phyloP scores from a whole-genome alignment of 352 stramenopile species.

The Globisporangium okanoganense region DNA sequence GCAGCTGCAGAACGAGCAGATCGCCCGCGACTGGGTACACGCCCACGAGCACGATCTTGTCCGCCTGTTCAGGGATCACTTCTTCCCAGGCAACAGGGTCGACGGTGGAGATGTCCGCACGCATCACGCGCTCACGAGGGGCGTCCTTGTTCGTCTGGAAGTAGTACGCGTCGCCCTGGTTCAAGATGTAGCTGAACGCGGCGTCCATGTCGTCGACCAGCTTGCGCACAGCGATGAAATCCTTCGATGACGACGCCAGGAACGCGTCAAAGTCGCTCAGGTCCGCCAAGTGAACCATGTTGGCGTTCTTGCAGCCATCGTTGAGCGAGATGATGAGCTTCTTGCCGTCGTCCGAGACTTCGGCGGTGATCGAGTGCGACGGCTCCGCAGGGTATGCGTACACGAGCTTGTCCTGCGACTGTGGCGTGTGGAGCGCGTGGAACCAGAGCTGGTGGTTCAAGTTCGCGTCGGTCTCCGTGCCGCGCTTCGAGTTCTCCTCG shows the following conservation, averaged over 20 bases:
- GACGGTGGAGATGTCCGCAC: constrained; percentile 21
- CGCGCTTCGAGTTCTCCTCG: constrained; percentile 43
- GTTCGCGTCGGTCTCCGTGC: constrained; percentile 77
- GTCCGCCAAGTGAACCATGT: constrained; percentile 81
- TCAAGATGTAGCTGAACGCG: constrained; percentile 83
- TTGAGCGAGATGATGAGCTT: constrained; percentile 70
- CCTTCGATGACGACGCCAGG: constrained; percentile 25
- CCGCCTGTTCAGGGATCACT: constrained; percentile 77
- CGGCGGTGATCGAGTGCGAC: constrained; percentile 57
- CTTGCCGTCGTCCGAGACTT: constrained; percentile 79
- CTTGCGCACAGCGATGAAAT: constrained; percentile 56
- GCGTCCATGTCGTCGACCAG: constrained; percentile 86
- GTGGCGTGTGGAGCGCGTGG: constrained; percentile 64
- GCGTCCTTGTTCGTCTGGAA: constrained; percentile 85
- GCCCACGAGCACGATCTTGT: constrained; percentile 68
- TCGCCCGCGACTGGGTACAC: constrained; percentile 64
- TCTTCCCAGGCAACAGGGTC: constrained; percentile 55
- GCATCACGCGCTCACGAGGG: constrained; percentile 72
- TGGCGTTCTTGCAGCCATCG: constrained; percentile 88
- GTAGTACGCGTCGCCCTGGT: constrained; percentile 85
- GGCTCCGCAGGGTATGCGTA: constrained; percentile 74
- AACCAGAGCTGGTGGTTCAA: constrained; percentile 83
- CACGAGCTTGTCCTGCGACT: constrained; percentile 70
- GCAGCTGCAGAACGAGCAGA: constrained; percentile 68
- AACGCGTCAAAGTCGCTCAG: constrained; percentile 48